phyloP scores from a whole-genome alignment of 2,329 filamentous ascomycete genomes.

The Penicillium sumatraense region DNA sequence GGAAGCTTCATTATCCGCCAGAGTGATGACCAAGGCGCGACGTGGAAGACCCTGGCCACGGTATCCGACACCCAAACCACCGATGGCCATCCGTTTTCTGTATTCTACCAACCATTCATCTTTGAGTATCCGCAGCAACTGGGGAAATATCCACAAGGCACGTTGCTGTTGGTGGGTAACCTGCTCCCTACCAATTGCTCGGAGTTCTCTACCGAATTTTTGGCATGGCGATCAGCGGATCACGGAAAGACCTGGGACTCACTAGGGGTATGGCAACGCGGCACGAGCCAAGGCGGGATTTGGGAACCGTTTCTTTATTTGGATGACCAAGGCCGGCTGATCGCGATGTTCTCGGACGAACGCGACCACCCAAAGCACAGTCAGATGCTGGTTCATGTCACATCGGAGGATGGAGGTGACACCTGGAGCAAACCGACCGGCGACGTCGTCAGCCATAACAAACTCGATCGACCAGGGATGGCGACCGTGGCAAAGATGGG shows the following conservation, averaged over 20 bases:
- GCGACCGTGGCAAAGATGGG: slow-evolving; percentile 5
- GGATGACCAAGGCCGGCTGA: not conserved
- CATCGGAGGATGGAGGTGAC: not conserved
- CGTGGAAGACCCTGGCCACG: not conserved
- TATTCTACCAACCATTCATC: slow-evolving; percentile 7
- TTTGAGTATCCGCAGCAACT: slow-evolving; percentile 18
- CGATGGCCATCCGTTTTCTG: not conserved
- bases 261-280: slow-evolving; percentile 3
- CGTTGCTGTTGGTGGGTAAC: slow-evolving; percentile 12
- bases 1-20: slow-evolving; percentile 1
- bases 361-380: not conserved
- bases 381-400: slow-evolving; percentile 3
- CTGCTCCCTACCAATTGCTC: not conserved
- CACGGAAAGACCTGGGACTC: slow-evolving; percentile 9
- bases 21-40: not conserved
- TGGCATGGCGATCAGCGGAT: slow-evolving; percentile 12
- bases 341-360: slow-evolving; percentile 2
- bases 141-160: slow-evolving; percentile 12
- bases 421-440: not conserved
- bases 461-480: not conserved
- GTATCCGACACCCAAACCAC: not conserved
- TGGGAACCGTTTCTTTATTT: slow-evolving; percentile 4
- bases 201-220: slow-evolving; percentile 1
- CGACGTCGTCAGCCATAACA: not conserved
- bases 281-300: not conserved